phyloP scores from a whole-genome alignment of 768 basidiomycete species.

The Lentinula sp. region DNA sequence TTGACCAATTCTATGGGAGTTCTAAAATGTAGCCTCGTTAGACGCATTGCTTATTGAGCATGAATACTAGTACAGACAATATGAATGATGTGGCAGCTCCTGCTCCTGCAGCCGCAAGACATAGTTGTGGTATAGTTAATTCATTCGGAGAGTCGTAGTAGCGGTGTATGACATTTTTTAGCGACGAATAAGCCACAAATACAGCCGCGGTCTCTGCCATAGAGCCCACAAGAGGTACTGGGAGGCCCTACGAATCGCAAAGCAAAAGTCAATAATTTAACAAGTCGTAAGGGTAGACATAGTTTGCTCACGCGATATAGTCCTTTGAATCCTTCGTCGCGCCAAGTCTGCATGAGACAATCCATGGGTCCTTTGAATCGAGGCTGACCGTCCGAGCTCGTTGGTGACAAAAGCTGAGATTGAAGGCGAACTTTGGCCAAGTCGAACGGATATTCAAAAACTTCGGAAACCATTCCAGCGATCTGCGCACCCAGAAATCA shows the following conservation, averaged over 20 bases:
- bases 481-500: neutral
- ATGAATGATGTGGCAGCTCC: conserved; percentile 84
- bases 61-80: conserved; percentile 47
- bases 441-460: conserved; percentile 94
- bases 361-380: conserved; percentile 85
- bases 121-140: conserved; percentile 63
- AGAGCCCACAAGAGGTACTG: conserved; percentile 86
- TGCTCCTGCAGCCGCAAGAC: conserved; percentile 80
- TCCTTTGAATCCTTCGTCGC: conserved; percentile 75
- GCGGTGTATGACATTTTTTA: conserved; percentile 53
- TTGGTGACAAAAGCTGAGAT: conserved; percentile 74
- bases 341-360: conserved; percentile 78
- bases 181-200: conserved; percentile 80
- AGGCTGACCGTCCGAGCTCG: conserved; percentile 26
- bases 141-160: conserved; percentile 24
- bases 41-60: conserved; percentile 29
- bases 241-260: conserved; percentile 60
- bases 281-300: neutral
- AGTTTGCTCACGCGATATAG: conserved; percentile 69
- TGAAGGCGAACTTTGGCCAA: conserved; percentile 93
- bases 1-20: conserved; percentile 88
- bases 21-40: conserved; percentile 92
- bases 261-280: conserved; percentile 1
- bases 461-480: conserved; percentile 77
- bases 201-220: conserved; percentile 89